Evolutionary conservation across 495 filamentous ascomycete species (phyloP).

Genomic region (Neurospora africana): DNA sequence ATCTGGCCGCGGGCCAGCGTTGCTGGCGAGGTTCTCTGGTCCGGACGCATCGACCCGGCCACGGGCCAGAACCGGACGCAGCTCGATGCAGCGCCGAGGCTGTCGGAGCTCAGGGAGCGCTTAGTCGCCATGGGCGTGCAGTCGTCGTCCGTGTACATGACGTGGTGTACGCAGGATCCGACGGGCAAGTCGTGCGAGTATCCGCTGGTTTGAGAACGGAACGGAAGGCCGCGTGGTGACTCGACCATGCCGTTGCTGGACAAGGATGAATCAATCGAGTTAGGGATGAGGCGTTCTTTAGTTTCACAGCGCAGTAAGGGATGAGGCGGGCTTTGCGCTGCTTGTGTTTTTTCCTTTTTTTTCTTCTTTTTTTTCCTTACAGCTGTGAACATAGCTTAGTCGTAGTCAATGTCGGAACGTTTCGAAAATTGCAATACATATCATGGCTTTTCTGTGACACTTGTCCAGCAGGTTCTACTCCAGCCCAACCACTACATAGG

Average conservation of each 20-base stretch:
- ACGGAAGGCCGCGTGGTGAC: neutral
- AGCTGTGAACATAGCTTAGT: neutral
- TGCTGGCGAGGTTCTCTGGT: constrained; percentile 69
- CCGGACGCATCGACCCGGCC: constrained; percentile 45
- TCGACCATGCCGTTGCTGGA: neutral
- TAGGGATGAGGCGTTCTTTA: neutral
- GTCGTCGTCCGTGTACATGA: constrained; percentile 47
- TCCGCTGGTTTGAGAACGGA: constrained; percentile 1
- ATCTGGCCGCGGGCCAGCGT: constrained; percentile 67
- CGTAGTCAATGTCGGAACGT: neutral
- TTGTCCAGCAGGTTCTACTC: neutral
- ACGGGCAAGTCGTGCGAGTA: constrained; percentile 26
- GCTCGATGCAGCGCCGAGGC: constrained; percentile 49
- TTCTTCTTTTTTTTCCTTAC: neutral
- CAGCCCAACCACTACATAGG: neutral
- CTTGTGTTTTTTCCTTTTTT: neutral
- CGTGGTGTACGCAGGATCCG: constrained; percentile 39
- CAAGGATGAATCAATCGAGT: neutral
- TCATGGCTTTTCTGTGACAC: neutral
- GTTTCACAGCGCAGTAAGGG: neutral
- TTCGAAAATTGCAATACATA: neutral
- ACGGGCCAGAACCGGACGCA: constrained; percentile 54
- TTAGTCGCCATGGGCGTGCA: constrained; percentile 53
- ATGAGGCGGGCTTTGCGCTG: neutral
- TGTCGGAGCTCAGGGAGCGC: constrained; percentile 63